A percentile compares a stretch with the other conserved stretches of the same genome.
Conservation (phyloP, 495 filamentous ascomycete genomes). For the Hypomontagnella submonticulosa region DNA sequence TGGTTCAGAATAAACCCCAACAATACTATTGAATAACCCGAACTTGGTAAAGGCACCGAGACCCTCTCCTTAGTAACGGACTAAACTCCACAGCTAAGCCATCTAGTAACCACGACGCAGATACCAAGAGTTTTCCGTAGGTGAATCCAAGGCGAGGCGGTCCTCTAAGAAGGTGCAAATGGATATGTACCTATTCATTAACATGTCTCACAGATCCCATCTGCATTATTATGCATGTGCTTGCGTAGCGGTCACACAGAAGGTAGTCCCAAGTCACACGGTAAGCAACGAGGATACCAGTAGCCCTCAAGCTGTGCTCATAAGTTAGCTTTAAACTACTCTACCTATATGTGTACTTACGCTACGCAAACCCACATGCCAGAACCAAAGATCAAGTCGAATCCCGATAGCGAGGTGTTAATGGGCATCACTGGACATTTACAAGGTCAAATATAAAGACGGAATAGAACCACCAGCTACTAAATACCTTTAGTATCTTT, state of each 20-base stretch:
- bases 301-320: too few relatives aligned
- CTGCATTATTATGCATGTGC: slow-evolving; percentile 26
- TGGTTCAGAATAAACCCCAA: slow-evolving; percentile 2
- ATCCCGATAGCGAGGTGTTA: too few relatives aligned
- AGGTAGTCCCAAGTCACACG: slow-evolving; percentile 12
- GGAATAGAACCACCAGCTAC: too few relatives aligned
- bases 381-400: too few relatives aligned
- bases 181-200: slow-evolving; percentile 8
- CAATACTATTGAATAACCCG: not conserved
- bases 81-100: not conserved
- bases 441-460: too few relatives aligned
- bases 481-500: too few relatives aligned
- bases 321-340: too few relatives aligned
- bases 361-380: too few relatives aligned
- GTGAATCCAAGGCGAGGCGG: not conserved
- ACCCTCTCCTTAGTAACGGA: not conserved
- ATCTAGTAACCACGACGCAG: too few relatives aligned
- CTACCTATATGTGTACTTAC: too few relatives aligned
- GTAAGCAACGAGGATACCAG: not conserved
- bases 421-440: too few relatives aligned
- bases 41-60: slow-evolving; percentile 10
- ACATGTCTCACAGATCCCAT: slow-evolving; percentile 36
- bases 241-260: slow-evolving; percentile 24
- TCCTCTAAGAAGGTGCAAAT: not conserved
- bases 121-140: not conserved